Conservation (phyloP, 106 monocot genomes). For the Chionographis japonica region DNA sequence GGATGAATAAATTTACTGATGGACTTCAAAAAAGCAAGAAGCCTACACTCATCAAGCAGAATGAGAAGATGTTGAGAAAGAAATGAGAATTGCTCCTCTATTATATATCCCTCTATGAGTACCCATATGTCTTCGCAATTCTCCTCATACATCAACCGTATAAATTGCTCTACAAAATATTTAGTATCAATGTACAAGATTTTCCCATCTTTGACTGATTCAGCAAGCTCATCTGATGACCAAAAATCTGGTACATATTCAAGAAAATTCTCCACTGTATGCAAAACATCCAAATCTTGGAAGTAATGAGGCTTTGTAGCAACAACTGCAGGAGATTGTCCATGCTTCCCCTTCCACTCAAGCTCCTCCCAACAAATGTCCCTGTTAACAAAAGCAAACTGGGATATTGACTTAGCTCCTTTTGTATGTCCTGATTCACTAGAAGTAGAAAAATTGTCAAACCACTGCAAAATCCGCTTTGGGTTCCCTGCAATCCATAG, state of each 20-base stretch:
- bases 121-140: conserved; percentile 56
- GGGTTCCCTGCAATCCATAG: conserved; percentile 46
- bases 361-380: conserved; percentile 97
- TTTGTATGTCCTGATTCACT: conserved; percentile 78
- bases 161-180: conserved; percentile 75
- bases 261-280: conserved; percentile 85
- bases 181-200: conserved; percentile 65
- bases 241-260: conserved; percentile 92
- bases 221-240: conserved; percentile 84
- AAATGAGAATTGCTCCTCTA: conserved; percentile 60
- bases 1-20: conserved; percentile 23
- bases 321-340: conserved; percentile 92
- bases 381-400: conserved; percentile 87
- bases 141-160: conserved; percentile 75
- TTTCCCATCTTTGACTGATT: conserved; percentile 79
- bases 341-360: conserved; percentile 93
- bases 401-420: conserved; percentile 73
- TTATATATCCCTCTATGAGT: conserved; percentile 59
- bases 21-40: conserved; percentile 54
- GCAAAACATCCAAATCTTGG: conserved; percentile 71
- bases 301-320: conserved; percentile 99
- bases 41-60: conserved; percentile 52
- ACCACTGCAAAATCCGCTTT: conserved; percentile 76
- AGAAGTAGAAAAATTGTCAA: conserved; percentile 73
- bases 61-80: conserved; percentile 63